Evolutionary conservation across 1,139 yeast genomes (phyloP), one percentile per base, ranked within the genome.

Genomic region (Kodamaea sp.): DNA sequence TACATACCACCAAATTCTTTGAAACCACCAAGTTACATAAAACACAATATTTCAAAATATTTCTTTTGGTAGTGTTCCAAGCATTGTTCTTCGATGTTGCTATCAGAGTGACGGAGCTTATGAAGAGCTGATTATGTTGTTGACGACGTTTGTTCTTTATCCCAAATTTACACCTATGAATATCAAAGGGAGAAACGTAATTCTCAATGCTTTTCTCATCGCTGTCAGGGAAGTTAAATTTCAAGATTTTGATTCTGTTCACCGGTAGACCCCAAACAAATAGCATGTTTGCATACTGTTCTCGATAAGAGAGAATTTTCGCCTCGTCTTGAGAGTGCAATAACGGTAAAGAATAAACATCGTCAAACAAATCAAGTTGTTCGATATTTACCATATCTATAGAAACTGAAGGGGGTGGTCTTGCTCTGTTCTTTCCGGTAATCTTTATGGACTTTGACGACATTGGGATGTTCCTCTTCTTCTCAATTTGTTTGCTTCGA

Each of bases 231-330:
- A 76, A 75, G 48, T 85, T 86, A 51, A 83, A 82, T 57, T 89
- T 89, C 38, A 88, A 59, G 5, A 90, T 75, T 50, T 90, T 92
- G 22, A 86, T 76, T 24, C 96, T 62, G 46, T 82, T 78, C 13
- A 85, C 73, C 0, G 89, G 87, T 19, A 89, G 66, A 0, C 92
- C 94, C 97, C 97, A 90, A 25, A 74, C 60, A 48, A 76, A 87
- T 15, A 90, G 63, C 56, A 89, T 72, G n/a, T 83, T 77, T 0
- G 97, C 92, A 56, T 90, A 90, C 41, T 80, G 83, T 21, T 74
- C 71, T 26, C 96, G 63, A 55, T 84, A 86, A 10, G 56, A 48
- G 33, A 64, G 61, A 39, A 76, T 68, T 40, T 71, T 72, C 1
- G 55, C 60, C 18, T 65, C 67, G 34, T 75, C 73, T 18, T 70